Evolutionary conservation across 2,329 filamentous ascomycete species (phyloP), one percentile per base, ranked within the genome.

Genomic region (Botrytis galanthina): DNA sequence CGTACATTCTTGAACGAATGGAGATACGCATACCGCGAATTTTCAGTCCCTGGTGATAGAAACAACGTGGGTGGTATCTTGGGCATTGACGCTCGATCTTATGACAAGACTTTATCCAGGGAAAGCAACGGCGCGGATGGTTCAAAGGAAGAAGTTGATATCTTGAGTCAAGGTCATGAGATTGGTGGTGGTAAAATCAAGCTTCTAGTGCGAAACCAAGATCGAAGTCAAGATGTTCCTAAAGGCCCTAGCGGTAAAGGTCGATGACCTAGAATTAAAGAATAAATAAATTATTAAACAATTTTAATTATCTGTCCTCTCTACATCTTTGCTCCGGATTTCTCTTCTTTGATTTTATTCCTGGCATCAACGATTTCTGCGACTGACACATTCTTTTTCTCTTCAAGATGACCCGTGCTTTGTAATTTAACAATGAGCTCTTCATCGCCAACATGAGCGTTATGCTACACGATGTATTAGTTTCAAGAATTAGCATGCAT

Each of bases 1-100:
- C 91, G 96, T 72, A 90, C 89, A 77, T 98, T 97, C 84, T 85
- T 99, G 72, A 97, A 95, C 80, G 95, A 98, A 81, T 97, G 95
- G 94, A 90, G 93, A 75, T 99, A 98, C 81, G 92, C 93, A 0
- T 99, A 95, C 83, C 92, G 95, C 72, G 96, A 99, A 83, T 99
- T 99, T 83, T 96, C 93, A 54, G 95, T 98, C 16, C 94, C 95
- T 3, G 95, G 95, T n/a, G 96, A 98, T 82, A 89, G 94, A 72
- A 91, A 91, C 81, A 91, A 87, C 80, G 90, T 91, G 84, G 95
- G 94, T 74, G 95, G 96, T 61, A 92, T 92, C 74, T 81, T 92
- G 74, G 90, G 90, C 12, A 89, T 92, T 74, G 90, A 92, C 80
- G 88, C 89, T 51, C 84, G 89, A 75, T 91, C 89, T 80, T 92